A percentile compares a stretch with the other conserved stretches of the same genome.
These are phyloP conservation scores for Russula foetens DNA, from an alignment of 768 basidiomycete genomes.

Conservation along the genomic window DNA sequence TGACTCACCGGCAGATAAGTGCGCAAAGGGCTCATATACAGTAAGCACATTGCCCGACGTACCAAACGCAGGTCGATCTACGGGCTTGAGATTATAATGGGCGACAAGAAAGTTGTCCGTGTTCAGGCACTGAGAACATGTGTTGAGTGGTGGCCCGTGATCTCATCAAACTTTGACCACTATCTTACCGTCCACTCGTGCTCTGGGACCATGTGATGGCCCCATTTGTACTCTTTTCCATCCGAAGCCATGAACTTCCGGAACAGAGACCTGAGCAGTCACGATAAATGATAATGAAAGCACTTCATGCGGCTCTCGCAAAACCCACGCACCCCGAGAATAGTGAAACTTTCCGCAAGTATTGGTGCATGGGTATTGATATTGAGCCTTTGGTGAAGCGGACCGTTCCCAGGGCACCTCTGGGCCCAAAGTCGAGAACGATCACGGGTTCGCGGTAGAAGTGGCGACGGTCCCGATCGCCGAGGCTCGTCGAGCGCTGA, in stretches of 20 bases:
- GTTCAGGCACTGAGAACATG: conserved; percentile 40
- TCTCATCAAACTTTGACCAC: conserved; percentile 1
- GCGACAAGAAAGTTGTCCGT: conserved; percentile 50
- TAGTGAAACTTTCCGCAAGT: conserved; percentile 53
- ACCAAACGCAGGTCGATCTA: conserved; percentile 45
- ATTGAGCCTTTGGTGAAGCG: conserved; percentile 39
- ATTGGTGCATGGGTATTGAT: conserved; percentile 53
- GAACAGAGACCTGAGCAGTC: conserved; percentile 45
- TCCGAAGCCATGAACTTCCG: conserved; percentile 63
- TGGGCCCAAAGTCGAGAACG: conserved; percentile 51
- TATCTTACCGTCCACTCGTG: conserved; percentile 69
- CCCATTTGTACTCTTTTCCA: conserved; percentile 66
- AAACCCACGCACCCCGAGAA: conserved; percentile 51
- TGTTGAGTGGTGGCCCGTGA: background rate
- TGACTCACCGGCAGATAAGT: conserved; percentile 45
- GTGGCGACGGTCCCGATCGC: conserved; percentile 41
- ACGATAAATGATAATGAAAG: background rate
- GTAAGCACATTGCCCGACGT: conserved; percentile 58
- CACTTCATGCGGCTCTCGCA: background rate
- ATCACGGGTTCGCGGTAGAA: conserved; percentile 45
- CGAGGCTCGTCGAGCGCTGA: conserved; percentile 51
- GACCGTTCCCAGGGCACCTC: conserved; percentile 52
- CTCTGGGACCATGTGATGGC: conserved; percentile 41
- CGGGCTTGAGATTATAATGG: conserved; percentile 54
- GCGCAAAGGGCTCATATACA: conserved; percentile 46